Base-by-base conservation (phyloP, 2,329 filamentous ascomycete genomes). In the Simplicillium aogashimaense region DNA sequence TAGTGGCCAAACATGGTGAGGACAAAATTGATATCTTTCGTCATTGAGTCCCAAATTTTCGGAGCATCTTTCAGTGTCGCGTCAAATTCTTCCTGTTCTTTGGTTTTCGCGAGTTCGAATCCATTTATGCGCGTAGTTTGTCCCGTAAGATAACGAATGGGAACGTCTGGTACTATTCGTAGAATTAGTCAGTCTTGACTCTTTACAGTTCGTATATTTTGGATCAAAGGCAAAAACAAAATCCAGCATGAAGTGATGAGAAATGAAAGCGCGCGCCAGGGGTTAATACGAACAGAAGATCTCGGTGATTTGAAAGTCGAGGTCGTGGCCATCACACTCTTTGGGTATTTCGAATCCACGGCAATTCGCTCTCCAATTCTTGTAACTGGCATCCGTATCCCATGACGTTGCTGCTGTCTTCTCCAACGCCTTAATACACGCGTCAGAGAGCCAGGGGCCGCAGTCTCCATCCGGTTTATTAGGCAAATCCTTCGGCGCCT, bases 1-100 rank as follows among this genome's bases (percentile, higher is more conserved):
- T 47, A 45, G 10, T 45, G 40, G 12, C 39, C 44, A 32, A 45
- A 36, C 30, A 46, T 36, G 30, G 37, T 45, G 17, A 44, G 37
- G 18, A 40, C 35, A 33, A 35, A 39, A 18, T 29, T 43, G 29
- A 35, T 33, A 36, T 41, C 35, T 11, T 15, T 13, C 11, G 29
- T 36, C 13, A 33, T 20, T 1, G 39, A 25, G 13, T 41, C 32
- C 39, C 34, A 41, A 16, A 41, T 25, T 28, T 17, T 12, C 13
- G 31, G 31, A 11, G 32, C 31, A 7, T 35, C 31, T 11, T 28
- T 16, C 34, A 32, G 28, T 3, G 34, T 7, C 7, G 29, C 33
- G 7, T 32, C 11, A 8, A 28, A 6, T 10, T 25, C 35, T 5
- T 37, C 29, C 2, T 32, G 17, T 1, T 41, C 34, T 8, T 37